Base-by-base conservation (phyloP, 2,329 filamentous ascomycete species). In the Aureobasidium sp. region DNA sequence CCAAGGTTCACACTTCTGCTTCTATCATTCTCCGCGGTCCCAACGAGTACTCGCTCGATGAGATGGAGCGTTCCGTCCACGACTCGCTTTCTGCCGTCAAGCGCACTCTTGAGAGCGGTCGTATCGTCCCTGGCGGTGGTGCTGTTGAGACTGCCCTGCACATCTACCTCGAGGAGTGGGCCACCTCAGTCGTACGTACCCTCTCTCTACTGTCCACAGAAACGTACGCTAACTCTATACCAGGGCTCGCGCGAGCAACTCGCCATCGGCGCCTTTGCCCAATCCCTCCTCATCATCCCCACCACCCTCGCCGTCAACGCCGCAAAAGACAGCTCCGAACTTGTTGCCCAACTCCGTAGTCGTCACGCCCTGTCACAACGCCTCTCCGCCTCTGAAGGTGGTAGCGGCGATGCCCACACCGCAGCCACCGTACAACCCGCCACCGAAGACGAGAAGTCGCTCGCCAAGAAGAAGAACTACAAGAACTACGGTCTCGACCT, bases 41-140 rank as follows among this genome's bases (percentile, higher is more conserved):
- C 69, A 97, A 99, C 77, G 94, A 99, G 76, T 97, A 89, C 79
- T 90, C 91, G 64, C 85, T 99, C 34, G 94, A 99, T 72, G 94
- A 99, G 82, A 99, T 97, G 93, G 94, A 99, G 82, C 89, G 94
- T 67, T 97, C 94, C 1, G 87, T 99, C 20, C 94, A 99, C 79
- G 94, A 99, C 77, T 96, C 93, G 15, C 83, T 99, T 51, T 97
- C 90, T 68, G 94, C 94, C 51, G 92, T 99, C 67, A 99, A 99
- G 86, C 87, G 94, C 69, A 97, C 94, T 3, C 82, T 99, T 8
- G 94, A 99, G 80, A 96, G 91, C 72, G 94, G 94, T 71, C 92
- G 90, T 77, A 95, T 99, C 67, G 94, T 99, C 42, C 94, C 94
- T 17, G 94, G 94, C 67, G 94, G 94, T 67, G 94, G 93, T 73